Evolutionary conservation across 495 filamentous ascomycete genomes (phyloP).

Genomic region (Bombardia bombarda): DNA sequence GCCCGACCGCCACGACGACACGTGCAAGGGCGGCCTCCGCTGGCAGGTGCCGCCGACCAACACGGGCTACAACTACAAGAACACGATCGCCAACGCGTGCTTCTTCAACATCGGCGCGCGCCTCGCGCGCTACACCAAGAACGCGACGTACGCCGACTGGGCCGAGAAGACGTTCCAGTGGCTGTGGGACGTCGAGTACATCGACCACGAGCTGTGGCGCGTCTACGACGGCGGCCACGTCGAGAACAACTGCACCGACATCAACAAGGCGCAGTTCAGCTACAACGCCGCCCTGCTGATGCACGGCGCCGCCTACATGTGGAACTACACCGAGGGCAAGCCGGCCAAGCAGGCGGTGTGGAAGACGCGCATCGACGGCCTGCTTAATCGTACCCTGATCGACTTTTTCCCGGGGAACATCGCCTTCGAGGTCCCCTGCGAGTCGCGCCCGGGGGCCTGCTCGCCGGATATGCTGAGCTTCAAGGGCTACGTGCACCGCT

Average conservation of each 20-base stretch:
- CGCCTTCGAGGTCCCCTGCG: slow-evolving; percentile 66
- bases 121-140: slow-evolving; percentile 66
- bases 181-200: slow-evolving; percentile 53
- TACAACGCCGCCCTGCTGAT: slow-evolving; percentile 70
- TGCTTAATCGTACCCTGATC: slow-evolving; percentile 50
- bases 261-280: slow-evolving; percentile 58
- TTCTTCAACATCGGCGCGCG: slow-evolving; percentile 79
- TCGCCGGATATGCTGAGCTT: slow-evolving; percentile 70
- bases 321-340: slow-evolving; percentile 16
- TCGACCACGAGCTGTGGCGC: slow-evolving; percentile 45
- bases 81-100: slow-evolving; percentile 53
- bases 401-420: slow-evolving; percentile 50
- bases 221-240: slow-evolving; percentile 69
- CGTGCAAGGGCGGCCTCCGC: slow-evolving; percentile 61
- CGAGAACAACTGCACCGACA: slow-evolving; percentile 49
- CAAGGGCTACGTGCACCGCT: slow-evolving; percentile 74
- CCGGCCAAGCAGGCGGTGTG: slow-evolving; percentile 29
- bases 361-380: slow-evolving; percentile 48
- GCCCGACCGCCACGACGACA: slow-evolving; percentile 49
- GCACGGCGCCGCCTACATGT: slow-evolving; percentile 67
- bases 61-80: slow-evolving; percentile 79
- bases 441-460: slow-evolving; percentile 49
- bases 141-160: slow-evolving; percentile 70
- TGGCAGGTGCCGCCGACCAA: slow-evolving; percentile 77
- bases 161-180: slow-evolving; percentile 71